Evolutionary conservation across 176 grass and related monocot species (phyloP).

Genomic region (Alopecurus myosuroides): DNA sequence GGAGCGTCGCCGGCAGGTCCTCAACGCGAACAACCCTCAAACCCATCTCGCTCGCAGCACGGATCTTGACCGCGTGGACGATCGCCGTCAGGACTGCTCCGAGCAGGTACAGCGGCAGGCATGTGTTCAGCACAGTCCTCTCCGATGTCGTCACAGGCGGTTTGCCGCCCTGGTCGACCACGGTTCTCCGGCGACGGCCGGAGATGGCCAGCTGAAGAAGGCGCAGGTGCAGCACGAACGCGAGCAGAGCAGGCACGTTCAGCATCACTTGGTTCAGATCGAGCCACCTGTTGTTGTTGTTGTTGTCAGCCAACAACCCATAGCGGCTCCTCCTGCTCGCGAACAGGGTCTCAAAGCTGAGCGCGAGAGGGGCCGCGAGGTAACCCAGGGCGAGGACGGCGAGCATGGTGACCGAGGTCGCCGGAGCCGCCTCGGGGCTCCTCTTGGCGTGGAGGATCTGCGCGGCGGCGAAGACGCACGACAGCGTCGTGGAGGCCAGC

Average conservation of each 20-base stretch:
- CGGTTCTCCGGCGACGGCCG: not conserved
- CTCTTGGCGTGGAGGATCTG: constrained; percentile 28
- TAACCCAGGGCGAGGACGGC: not conserved
- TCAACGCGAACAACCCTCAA: no score
- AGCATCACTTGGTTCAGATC: not conserved
- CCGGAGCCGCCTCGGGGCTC: not conserved
- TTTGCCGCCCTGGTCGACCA: not conserved
- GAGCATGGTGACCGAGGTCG: not conserved
- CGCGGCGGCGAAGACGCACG: constrained; percentile 33
- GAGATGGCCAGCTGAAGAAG: not conserved
- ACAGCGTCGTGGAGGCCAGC: constrained; percentile 32
- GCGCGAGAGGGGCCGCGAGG: not conserved
- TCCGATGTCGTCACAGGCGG: not conserved
- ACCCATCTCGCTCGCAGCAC: not conserved
- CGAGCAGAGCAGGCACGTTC: not conserved
- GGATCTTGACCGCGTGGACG: not conserved
- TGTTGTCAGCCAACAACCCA: not conserved
- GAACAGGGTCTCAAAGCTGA: not conserved
- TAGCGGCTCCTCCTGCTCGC: not conserved
- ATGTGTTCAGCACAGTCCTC: not conserved
- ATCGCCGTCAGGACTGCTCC: not conserved
- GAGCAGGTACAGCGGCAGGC: not conserved
- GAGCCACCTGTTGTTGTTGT: no score
- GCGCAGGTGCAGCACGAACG: not conserved
- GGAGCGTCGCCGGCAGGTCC: not conserved